Evolutionary conservation across 2,329 filamentous ascomycete genomes (phyloP).

Genomic region (Bipolaris zeicola): DNA sequence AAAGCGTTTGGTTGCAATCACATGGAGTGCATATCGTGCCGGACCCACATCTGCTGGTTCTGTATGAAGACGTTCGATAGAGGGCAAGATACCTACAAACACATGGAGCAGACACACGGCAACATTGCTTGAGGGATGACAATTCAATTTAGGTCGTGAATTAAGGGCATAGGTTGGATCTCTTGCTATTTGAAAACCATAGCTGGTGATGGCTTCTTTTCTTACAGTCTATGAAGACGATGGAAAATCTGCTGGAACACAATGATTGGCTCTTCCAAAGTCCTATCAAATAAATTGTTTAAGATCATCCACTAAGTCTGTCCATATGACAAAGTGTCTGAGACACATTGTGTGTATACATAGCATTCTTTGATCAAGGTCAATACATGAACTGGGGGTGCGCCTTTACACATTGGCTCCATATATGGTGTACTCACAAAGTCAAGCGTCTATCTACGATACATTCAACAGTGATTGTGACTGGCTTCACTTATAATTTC

Average conservation of each 20-base stretch:
- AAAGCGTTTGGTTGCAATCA: conserved; percentile 3
- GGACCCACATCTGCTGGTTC: conserved; percentile 1
- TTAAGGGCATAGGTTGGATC: not conserved
- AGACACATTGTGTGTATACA: too few species aligned
- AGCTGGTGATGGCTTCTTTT: not conserved
- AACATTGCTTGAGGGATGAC: not conserved
- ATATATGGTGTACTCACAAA: not conserved
- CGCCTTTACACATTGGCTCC: not conserved
- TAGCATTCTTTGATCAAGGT: too few species aligned
- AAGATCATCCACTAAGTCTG: too few species aligned
- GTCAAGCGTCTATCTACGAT: not conserved
- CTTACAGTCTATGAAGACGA: too few species aligned
- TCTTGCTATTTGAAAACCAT: not conserved
- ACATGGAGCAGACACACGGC: not conserved
- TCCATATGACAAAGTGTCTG: too few species aligned
- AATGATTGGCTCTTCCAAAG: too few species aligned
- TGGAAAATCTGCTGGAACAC: too few species aligned
- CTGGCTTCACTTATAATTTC: not conserved
- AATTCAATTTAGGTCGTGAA: not conserved
- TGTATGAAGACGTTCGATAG: conserved; percentile 1
- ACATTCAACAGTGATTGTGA: too few species aligned
- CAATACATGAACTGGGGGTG: not conserved
- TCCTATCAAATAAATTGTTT: too few species aligned
- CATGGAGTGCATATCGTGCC: not conserved
- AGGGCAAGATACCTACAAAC: not conserved